Percentiles rank a stretch among this genome's conserved stretches.
These are phyloP conservation scores for Ustilago vetiveriae DNA, from an alignment of 1,284 basidiomycete genomes.

Conservation along the genomic window DNA sequence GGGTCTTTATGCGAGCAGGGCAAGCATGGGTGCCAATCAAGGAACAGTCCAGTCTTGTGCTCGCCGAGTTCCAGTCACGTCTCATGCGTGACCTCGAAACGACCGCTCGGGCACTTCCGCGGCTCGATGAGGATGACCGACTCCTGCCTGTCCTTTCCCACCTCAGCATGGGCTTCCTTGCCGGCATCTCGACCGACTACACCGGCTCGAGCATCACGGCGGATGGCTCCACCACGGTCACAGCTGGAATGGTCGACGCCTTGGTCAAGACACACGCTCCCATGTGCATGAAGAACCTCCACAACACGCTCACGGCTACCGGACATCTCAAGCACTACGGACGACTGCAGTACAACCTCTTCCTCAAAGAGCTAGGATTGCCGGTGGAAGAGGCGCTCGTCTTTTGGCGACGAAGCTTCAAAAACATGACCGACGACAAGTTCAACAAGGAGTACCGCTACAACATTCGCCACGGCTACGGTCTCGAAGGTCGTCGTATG, in stretches of 20 bases:
- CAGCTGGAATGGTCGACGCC: slow-evolving; percentile 92
- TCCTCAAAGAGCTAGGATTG: slow-evolving; percentile 87
- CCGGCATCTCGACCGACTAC: slow-evolving; percentile 88
- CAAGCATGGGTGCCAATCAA: slow-evolving; percentile 87
- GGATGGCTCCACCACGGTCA: slow-evolving; percentile 76
- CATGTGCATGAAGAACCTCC: slow-evolving; percentile 91
- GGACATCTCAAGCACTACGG: slow-evolving; percentile 93
- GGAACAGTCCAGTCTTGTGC: slow-evolving; percentile 86
- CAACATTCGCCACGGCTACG: slow-evolving; percentile 95
- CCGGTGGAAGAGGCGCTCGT: slow-evolving; percentile 92
- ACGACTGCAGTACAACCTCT: slow-evolving; percentile 89
- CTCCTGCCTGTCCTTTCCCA: slow-evolving; percentile 90
- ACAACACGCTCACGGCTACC: slow-evolving; percentile 80
- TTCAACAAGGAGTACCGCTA: slow-evolving; percentile 99
- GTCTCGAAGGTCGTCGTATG: slow-evolving; percentile 89
- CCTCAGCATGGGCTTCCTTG: slow-evolving; percentile 91
- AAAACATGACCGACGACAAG: slow-evolving; percentile 82
- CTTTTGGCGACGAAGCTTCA: slow-evolving; percentile 92
- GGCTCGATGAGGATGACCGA: slow-evolving; percentile 95
- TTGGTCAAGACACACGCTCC: slow-evolving; percentile 90
- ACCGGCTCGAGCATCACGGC: slow-evolving; percentile 66
- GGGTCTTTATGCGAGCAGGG: slow-evolving; percentile 81
- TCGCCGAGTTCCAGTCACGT: slow-evolving; percentile 83
- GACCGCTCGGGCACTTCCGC: slow-evolving; percentile 86
- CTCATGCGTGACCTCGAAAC: slow-evolving; percentile 85